Conservation (phyloP, 106 monocot genomes). For the Alisma plantagoaquatica region DNA sequence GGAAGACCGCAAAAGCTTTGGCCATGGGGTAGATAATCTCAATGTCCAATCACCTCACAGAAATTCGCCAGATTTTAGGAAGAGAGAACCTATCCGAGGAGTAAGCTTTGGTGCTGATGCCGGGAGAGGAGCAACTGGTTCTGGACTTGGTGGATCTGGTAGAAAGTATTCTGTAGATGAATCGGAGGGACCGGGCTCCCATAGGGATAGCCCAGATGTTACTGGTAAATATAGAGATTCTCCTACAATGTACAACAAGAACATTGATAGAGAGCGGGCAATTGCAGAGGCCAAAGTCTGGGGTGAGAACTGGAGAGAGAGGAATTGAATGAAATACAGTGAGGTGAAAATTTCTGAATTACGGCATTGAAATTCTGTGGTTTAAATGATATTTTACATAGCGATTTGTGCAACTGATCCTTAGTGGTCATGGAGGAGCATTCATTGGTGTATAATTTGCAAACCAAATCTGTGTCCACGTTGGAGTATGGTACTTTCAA, state of each 20-base stretch:
- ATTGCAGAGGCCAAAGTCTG: conserved; percentile 56
- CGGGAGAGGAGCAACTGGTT: conserved; percentile 30
- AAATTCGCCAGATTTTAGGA: conserved; percentile 50
- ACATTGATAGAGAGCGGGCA: conserved; percentile 36
- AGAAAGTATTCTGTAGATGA: conserved; percentile 41
- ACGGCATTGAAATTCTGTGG: too few relatives aligned
- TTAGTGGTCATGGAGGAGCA: too few relatives aligned
- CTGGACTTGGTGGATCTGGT: conserved; percentile 45
- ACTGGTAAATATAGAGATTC: conserved; percentile 12
- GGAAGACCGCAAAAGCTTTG: conserved; percentile 22
- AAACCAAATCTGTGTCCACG: too few relatives aligned
- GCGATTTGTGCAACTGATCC: too few relatives aligned
- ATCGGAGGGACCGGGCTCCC: conserved; percentile 23
- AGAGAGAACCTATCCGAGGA: conserved; percentile 22
- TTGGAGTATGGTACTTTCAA: too few relatives aligned
- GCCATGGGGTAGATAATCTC: conserved; percentile 13
- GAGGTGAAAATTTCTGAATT: too few relatives aligned
- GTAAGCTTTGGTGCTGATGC: conserved; percentile 28
- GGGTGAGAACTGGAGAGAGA: conserved; percentile 71
- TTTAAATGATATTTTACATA: too few relatives aligned
- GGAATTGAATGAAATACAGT: too few relatives aligned
- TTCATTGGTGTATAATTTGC: too few relatives aligned
- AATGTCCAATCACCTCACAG: conserved; percentile 36
- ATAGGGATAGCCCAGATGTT: conserved; percentile 25
- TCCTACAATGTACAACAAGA: conserved; percentile 8